These are phyloP conservation scores for Abortiporus biennis DNA, from an alignment of 1,284 basidiomycete species.

Conservation along the genomic window DNA sequence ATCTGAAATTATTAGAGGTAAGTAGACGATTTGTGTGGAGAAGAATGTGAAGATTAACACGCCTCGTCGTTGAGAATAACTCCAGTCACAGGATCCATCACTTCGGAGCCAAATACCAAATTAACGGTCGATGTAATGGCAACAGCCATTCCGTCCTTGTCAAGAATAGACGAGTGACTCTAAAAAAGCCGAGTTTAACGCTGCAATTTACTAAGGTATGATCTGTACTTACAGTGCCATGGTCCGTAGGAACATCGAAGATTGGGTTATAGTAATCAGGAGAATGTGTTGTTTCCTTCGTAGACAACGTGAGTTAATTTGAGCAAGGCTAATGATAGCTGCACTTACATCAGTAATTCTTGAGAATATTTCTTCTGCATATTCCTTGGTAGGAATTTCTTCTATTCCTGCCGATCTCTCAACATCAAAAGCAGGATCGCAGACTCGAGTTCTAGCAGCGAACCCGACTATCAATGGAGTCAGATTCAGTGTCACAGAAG, in stretches of 20 bases:
- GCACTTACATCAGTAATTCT: slow-evolving; percentile 81
- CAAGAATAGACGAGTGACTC: slow-evolving; percentile 81
- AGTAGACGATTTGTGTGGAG: background rate
- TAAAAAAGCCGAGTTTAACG: slow-evolving; percentile 22
- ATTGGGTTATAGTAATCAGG: slow-evolving; percentile 82
- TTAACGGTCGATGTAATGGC: slow-evolving; percentile 87
- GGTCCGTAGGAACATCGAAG: slow-evolving; percentile 72
- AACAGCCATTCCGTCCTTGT: slow-evolving; percentile 81
- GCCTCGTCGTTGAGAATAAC: slow-evolving; percentile 87
- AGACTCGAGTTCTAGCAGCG: slow-evolving; percentile 77
- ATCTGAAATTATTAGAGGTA: no score
- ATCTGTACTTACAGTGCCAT: slow-evolving; percentile 69
- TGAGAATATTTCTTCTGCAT: slow-evolving; percentile 50
- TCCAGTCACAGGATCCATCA: slow-evolving; percentile 82
- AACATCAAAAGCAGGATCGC: slow-evolving; percentile 62
- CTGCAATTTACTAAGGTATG: background rate
- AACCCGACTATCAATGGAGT: slow-evolving; percentile 75
- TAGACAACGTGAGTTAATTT: no score
- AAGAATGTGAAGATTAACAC: slow-evolving; percentile 3
- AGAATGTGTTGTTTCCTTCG: slow-evolving; percentile 71
- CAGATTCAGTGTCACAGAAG: no score
- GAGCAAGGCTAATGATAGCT: no score
- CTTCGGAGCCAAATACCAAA: slow-evolving; percentile 78
- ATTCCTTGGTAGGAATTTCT: slow-evolving; percentile 69
- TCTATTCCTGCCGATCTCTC: slow-evolving; percentile 52